A percentile compares a stretch with the other conserved stretches of the same genome.
These are phyloP conservation scores for Saccharomycopsis phalli DNA, from an alignment of 1,139 yeast genomes.

Conservation along the genomic window DNA sequence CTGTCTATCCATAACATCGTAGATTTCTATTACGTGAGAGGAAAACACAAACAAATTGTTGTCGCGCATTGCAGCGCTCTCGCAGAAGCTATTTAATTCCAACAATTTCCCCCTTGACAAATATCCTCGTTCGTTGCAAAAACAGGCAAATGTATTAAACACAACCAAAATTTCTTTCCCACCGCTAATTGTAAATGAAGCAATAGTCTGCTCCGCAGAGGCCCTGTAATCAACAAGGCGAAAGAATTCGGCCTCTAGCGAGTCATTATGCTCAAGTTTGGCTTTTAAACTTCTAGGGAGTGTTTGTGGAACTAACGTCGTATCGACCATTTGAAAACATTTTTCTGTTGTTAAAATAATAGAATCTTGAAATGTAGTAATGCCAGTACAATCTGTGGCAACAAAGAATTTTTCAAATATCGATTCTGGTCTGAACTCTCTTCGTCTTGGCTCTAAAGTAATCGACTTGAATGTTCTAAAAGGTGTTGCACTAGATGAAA, in stretches of 20 bases:
- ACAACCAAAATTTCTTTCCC: slow-evolving; percentile 15
- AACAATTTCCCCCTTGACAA: slow-evolving; percentile 10
- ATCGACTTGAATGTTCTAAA: slow-evolving; percentile 13
- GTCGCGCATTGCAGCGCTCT: slow-evolving; percentile 6
- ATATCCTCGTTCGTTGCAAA: slow-evolving; percentile 19
- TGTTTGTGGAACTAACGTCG: slow-evolving; percentile 4
- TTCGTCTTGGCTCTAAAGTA: slow-evolving; percentile 10
- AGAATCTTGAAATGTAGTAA: slow-evolving; percentile 7
- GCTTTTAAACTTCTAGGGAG: slow-evolving; percentile 14
- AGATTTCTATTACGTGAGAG: slow-evolving; percentile 13
- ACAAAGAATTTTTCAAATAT: slow-evolving; percentile 18
- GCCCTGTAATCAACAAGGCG: slow-evolving; percentile 12
- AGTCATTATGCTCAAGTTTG: background rate
- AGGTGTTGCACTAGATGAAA: slow-evolving; percentile 12
- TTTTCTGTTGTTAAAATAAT: slow-evolving; percentile 15
- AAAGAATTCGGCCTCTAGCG: slow-evolving; percentile 11
- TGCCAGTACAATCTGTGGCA: slow-evolving; percentile 14
- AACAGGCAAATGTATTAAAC: slow-evolving; percentile 16
- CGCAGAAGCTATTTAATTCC: slow-evolving; percentile 15
- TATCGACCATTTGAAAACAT: slow-evolving; percentile 18
- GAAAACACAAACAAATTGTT: slow-evolving; percentile 10
- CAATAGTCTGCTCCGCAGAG: slow-evolving; percentile 10
- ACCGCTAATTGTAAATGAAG: slow-evolving; percentile 7
- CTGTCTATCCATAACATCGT: slow-evolving; percentile 6
- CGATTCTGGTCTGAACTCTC: slow-evolving; percentile 8